phyloP scores from a whole-genome alignment of 2,329 filamentous ascomycete genomes.

The Pseudocercospora crystallina region DNA sequence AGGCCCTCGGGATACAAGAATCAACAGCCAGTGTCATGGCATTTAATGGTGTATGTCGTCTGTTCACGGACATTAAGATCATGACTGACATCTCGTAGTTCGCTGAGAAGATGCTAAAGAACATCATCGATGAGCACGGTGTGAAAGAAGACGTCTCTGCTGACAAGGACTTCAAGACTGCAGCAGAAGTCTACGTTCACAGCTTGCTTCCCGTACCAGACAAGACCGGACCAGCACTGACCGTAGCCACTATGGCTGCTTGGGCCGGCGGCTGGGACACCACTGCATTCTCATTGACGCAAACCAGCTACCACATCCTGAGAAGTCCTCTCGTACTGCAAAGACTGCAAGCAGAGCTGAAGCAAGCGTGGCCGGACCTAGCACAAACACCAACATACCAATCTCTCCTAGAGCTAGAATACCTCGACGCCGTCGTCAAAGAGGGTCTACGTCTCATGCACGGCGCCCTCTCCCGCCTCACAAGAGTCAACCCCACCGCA shows the following conservation, averaged over 20 bases:
- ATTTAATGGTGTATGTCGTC: constrained; percentile 6
- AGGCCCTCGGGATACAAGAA: neutral
- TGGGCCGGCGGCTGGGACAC: constrained; percentile 16
- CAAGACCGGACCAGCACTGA: constrained; percentile 6
- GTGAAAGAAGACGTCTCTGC: constrained; percentile 1
- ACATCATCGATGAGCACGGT: constrained; percentile 8
- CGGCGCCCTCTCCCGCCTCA: constrained; percentile 41
- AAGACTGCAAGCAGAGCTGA: constrained; percentile 4
- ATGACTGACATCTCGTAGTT: constrained; percentile 2
- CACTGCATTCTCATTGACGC: constrained; percentile 7
- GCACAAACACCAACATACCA: too few relatives aligned
- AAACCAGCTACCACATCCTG: constrained; percentile 4
- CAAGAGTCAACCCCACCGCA: constrained; percentile 39
- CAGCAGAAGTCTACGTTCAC: constrained; percentile 10
- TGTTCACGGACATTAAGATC: neutral
- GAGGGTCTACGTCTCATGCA: constrained; percentile 47
- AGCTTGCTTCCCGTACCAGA: constrained; percentile 6
- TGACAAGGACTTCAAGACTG: constrained; percentile 9
- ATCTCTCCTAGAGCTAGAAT: constrained; percentile 15
- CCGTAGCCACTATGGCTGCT: constrained; percentile 9
- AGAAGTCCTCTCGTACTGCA: neutral
- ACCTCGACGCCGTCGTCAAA: constrained; percentile 45
- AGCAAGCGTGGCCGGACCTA: constrained; percentile 3
- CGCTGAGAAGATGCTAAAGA: constrained; percentile 11
- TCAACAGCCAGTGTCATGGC: constrained; percentile 8